phyloP scores from a whole-genome alignment of 1,284 basidiomycete genomes.

The Cryptococcus wingfieldii region DNA sequence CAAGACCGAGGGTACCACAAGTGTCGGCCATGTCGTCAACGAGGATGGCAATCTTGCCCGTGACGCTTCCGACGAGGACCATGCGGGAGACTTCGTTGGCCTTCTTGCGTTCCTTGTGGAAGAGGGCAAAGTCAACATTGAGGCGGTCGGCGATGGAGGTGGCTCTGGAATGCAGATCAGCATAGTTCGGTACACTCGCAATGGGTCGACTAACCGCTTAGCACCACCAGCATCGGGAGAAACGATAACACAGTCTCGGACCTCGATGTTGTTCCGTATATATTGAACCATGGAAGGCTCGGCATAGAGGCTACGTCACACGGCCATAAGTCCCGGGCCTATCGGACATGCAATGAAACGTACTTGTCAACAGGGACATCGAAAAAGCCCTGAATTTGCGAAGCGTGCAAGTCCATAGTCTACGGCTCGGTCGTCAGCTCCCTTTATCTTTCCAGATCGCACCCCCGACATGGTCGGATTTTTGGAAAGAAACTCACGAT shows the following conservation, averaged over 20 bases:
- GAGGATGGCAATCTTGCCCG: slow-evolving; percentile 91
- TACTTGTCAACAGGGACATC: slow-evolving; percentile 99
- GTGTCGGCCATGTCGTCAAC: slow-evolving; percentile 99
- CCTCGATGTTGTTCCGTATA: slow-evolving; percentile 81
- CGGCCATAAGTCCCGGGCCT: neutral
- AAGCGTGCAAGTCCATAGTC: slow-evolving; percentile 98
- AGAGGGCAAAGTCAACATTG: slow-evolving; percentile 96
- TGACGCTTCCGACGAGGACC: slow-evolving; percentile 93
- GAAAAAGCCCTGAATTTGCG: slow-evolving; percentile 99
- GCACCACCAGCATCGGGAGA: slow-evolving; percentile 98
- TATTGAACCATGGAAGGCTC: slow-evolving; percentile 96
- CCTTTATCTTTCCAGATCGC: neutral
- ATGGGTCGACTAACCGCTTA: slow-evolving; percentile 65
- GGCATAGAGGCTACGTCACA: slow-evolving; percentile 64
- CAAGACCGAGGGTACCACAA: slow-evolving; percentile 93
- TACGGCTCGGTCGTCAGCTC: slow-evolving; percentile 40
- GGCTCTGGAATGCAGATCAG: slow-evolving; percentile 57
- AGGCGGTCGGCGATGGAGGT: slow-evolving; percentile 96
- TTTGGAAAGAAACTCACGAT: slow-evolving; percentile 63
- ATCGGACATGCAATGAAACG: slow-evolving; percentile 48
- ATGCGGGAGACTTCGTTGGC: slow-evolving; percentile 99
- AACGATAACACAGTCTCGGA: slow-evolving; percentile 88
- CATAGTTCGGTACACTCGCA: neutral
- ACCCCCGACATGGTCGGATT: neutral
- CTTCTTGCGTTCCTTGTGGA: slow-evolving; percentile 99